These are phyloP conservation scores for Incumbomyces delicatus DNA, from an alignment of 2,329 filamentous ascomycete species.

Conservation along the genomic window DNA sequence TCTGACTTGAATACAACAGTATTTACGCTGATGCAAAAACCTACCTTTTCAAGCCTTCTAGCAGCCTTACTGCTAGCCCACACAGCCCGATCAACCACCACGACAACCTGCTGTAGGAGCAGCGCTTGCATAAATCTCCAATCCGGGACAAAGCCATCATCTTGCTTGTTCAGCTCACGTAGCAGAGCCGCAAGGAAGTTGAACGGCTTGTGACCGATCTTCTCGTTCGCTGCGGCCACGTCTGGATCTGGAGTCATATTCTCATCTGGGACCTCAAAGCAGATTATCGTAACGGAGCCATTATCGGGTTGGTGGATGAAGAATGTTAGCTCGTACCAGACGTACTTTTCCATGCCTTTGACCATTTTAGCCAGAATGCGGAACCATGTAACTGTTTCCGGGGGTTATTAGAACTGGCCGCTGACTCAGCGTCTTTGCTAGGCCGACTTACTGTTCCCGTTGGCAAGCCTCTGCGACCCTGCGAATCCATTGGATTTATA, in stretches of 20 bases:
- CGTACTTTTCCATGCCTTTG: not conserved
- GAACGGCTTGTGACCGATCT: not conserved
- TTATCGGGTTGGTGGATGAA: constrained; percentile 1
- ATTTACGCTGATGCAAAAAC: not conserved
- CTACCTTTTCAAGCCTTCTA: constrained; percentile 1
- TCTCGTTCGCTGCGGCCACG: not conserved
- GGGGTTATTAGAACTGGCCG: no score
- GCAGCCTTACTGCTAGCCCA: constrained; percentile 1
- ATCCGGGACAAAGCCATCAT: not conserved
- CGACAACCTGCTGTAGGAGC: not conserved
- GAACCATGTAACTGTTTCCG: not conserved
- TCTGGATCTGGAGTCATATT: not conserved
- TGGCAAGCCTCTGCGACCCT: not conserved
- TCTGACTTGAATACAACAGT: not conserved
- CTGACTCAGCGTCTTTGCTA: no score
- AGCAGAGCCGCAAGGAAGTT: not conserved
- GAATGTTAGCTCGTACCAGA: constrained; percentile 3
- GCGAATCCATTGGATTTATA: constrained; percentile 5
- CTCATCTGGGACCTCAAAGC: constrained; percentile 3
- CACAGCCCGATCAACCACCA: not conserved
- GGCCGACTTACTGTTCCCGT: no score
- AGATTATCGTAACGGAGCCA: not conserved
- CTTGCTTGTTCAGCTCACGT: not conserved
- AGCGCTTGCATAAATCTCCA: constrained; percentile 4
- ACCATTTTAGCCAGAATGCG: constrained; percentile 3